Evolutionary conservation across 306 rosid species (phyloP).

Genomic region (Aeschynomene evenia): DNA sequence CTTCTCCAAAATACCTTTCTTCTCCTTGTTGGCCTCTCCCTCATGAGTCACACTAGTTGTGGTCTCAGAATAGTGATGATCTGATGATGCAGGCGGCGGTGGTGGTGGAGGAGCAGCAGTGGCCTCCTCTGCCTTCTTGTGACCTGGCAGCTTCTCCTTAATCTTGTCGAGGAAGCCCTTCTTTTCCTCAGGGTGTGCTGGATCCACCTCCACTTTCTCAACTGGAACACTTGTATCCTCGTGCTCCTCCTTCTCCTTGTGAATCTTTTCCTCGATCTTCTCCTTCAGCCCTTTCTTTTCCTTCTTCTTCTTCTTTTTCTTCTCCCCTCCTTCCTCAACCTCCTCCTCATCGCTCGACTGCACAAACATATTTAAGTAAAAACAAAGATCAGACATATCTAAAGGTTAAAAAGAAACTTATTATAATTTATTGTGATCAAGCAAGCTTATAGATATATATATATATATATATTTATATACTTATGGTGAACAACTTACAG

Average conservation of each 20-base stretch:
- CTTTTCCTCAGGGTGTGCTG: constrained; percentile 51
- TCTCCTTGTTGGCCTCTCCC: constrained; percentile 57
- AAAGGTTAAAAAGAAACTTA: not conserved
- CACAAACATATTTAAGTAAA: not conserved
- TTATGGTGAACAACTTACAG: constrained; percentile 36
- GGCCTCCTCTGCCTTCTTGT: constrained; percentile 69
- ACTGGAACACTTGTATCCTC: constrained; percentile 46
- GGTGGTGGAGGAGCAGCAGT: not conserved
- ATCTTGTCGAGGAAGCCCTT: constrained; percentile 81
- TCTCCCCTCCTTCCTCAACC: constrained; percentile 51
- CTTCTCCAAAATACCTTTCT: constrained; percentile 85
- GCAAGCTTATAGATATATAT: not conserved
- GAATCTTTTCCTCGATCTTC: constrained; percentile 22
- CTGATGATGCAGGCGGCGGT: constrained; percentile 1
- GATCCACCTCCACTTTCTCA: constrained; percentile 53
- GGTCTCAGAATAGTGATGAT: not conserved
- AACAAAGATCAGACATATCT: not conserved
- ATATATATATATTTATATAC: not conserved
- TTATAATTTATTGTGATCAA: not conserved
- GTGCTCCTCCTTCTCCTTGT: constrained; percentile 26
- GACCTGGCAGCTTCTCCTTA: constrained; percentile 83
- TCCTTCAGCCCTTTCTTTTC: constrained; percentile 48
- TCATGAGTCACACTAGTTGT: constrained; percentile 24
- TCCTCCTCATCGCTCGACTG: constrained; percentile 88
- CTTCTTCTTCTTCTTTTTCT: constrained; percentile 54